Evolutionary conservation across 2,329 filamentous ascomycete genomes (phyloP).

Genomic region (Alternaria postmessia): DNA sequence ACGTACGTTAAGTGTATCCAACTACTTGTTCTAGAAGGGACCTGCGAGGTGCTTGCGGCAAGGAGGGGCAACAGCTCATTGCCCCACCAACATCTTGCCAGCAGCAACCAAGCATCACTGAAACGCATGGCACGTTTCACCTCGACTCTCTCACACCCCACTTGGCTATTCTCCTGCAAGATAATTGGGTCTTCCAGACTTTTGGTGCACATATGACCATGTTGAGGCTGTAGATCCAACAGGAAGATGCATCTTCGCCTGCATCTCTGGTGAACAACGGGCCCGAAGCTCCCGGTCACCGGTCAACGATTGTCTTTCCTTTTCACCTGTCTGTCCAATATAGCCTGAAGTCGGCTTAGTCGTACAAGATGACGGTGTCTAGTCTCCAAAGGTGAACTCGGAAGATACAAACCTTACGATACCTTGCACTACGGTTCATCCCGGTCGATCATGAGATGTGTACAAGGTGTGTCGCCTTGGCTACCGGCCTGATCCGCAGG

Average conservation of each 20-base stretch:
- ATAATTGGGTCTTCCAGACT: slow-evolving; percentile 10
- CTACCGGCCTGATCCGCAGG: not conserved
- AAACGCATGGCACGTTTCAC: slow-evolving; percentile 29
- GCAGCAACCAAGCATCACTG: slow-evolving; percentile 24
- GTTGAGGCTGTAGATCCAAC: slow-evolving; percentile 3
- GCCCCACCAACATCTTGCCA: slow-evolving; percentile 23
- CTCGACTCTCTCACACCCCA: slow-evolving; percentile 20
- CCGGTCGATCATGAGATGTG: not conserved
- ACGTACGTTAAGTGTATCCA: slow-evolving; percentile 12
- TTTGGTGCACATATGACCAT: slow-evolving; percentile 2
- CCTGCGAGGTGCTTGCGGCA: slow-evolving; percentile 26
- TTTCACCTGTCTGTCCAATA: not conserved
- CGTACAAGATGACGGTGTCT: not conserved
- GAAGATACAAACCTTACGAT: not conserved
- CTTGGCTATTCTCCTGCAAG: slow-evolving; percentile 5
- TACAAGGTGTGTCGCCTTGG: not conserved
- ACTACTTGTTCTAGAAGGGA: slow-evolving; percentile 16
- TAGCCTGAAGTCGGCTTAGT: not conserved
- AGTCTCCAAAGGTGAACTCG: not conserved
- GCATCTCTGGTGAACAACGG: slow-evolving; percentile 16
- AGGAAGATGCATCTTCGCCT: slow-evolving; percentile 9
- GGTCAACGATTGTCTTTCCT: not conserved
- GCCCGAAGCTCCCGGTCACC: not conserved
- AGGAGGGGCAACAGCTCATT: slow-evolving; percentile 31
- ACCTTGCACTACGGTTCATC: not conserved